Conservation (phyloP, 352 stramenopile species). For the Phytophthora uliginosa region DNA sequence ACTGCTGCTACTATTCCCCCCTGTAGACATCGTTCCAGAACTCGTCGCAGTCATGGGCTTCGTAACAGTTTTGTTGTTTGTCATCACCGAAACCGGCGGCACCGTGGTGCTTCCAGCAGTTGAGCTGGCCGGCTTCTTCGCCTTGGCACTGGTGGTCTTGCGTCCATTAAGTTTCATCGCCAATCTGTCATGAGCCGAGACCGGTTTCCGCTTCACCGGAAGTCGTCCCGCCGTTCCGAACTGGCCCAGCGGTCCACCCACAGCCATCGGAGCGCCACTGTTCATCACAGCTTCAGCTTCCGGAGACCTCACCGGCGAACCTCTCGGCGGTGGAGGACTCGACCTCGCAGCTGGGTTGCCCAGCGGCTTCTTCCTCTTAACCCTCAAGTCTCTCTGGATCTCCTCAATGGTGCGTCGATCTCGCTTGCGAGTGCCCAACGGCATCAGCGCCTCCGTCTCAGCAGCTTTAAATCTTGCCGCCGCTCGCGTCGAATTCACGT, state of each 20-base stretch:
- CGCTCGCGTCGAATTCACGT: slow-evolving; percentile 81
- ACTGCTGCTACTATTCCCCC: slow-evolving; percentile 32
- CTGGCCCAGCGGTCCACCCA: slow-evolving; percentile 69
- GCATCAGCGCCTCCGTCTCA: slow-evolving; percentile 66
- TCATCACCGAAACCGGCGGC: slow-evolving; percentile 64
- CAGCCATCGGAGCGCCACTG: slow-evolving; percentile 40
- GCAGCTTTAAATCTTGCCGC: slow-evolving; percentile 67
- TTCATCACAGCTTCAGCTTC: slow-evolving; percentile 55
- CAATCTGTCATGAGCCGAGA: slow-evolving; percentile 76
- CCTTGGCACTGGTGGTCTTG: slow-evolving; percentile 49
- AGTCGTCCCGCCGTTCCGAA: slow-evolving; percentile 50
- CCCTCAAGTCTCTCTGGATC: slow-evolving; percentile 85
- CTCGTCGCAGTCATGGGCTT: slow-evolving; percentile 40
- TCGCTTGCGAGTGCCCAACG: slow-evolving; percentile 87
- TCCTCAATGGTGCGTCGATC: slow-evolving; percentile 91
- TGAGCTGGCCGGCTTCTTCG: slow-evolving; percentile 52
- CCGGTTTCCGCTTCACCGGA: slow-evolving; percentile 70
- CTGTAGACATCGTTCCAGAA: slow-evolving; percentile 19
- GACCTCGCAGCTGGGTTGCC: slow-evolving; percentile 35
- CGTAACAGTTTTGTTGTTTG: slow-evolving; percentile 39
- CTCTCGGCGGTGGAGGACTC: slow-evolving; percentile 66
- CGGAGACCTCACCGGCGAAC: slow-evolving; percentile 75
- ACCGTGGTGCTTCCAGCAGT: slow-evolving; percentile 40
- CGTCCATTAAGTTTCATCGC: slow-evolving; percentile 83
- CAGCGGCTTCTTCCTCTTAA: slow-evolving; percentile 68